These are phyloP conservation scores for Phytophthora foliorum DNA, from an alignment of 352 stramenopile genomes.

Conservation along the genomic window DNA sequence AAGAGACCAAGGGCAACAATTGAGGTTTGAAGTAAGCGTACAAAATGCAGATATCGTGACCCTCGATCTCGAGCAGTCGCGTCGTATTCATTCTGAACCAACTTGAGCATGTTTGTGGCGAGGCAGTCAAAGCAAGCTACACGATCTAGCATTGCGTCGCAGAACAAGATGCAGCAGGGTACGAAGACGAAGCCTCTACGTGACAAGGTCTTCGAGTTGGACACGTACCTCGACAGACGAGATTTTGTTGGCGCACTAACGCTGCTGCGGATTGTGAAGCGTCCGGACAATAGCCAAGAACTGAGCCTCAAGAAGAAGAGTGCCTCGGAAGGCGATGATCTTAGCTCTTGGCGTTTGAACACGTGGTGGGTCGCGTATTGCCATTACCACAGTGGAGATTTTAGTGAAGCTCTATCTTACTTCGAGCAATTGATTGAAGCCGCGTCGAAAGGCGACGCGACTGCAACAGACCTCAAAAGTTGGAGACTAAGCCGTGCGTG, in stretches of 20 bases:
- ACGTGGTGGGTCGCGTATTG: slow-evolving; percentile 83
- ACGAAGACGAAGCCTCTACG: slow-evolving; percentile 6
- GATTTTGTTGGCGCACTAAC: slow-evolving; percentile 63
- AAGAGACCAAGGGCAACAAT: slow-evolving; percentile 34
- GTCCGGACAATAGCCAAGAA: slow-evolving; percentile 34
- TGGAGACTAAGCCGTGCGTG: slow-evolving; percentile 65
- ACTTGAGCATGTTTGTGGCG: slow-evolving; percentile 31
- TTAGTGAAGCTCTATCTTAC: slow-evolving; percentile 45
- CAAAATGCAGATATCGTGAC: slow-evolving; percentile 33
- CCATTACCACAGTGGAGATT: slow-evolving; percentile 68
- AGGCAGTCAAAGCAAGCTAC: slow-evolving; percentile 16
- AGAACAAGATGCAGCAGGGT: slow-evolving; percentile 2
- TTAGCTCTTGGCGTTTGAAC: slow-evolving; percentile 33
- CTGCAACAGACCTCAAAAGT: slow-evolving; percentile 32
- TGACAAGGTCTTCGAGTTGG: slow-evolving; percentile 44
- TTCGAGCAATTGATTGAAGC: slow-evolving; percentile 64
- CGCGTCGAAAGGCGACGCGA: slow-evolving; percentile 10
- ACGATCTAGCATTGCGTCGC: not conserved
- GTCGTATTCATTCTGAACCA: not conserved
- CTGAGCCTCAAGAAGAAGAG: slow-evolving; percentile 1
- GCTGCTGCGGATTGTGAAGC: slow-evolving; percentile 40
- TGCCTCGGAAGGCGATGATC: not conserved
- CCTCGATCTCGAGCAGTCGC: slow-evolving; percentile 15
- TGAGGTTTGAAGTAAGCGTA: slow-evolving; percentile 19
- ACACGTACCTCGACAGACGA: slow-evolving; percentile 49